phyloP scores from a whole-genome alignment of 495 filamentous ascomycete species.

The Penicillium fimorum region DNA sequence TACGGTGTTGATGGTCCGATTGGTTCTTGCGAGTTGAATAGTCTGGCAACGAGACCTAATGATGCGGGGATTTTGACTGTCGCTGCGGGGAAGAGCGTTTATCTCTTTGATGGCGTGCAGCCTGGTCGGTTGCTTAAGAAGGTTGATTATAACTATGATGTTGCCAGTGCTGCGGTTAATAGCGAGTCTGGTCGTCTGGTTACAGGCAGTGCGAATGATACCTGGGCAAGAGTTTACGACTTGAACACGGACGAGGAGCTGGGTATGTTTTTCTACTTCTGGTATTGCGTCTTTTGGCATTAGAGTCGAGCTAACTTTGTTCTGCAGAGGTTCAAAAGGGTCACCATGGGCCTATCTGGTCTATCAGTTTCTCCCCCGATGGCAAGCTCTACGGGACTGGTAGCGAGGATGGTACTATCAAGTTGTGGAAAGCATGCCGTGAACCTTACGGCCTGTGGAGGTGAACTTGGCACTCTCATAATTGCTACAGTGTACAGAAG shows the following conservation, averaged over 20 bases:
- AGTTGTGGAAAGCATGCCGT: slow-evolving; percentile 76
- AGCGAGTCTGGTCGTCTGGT: slow-evolving; percentile 76
- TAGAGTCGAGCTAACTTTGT: slow-evolving; percentile 25
- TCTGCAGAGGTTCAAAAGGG: slow-evolving; percentile 83
- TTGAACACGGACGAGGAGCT: slow-evolving; percentile 77
- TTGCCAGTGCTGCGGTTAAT: slow-evolving; percentile 87
- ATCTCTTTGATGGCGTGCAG: slow-evolving; percentile 80
- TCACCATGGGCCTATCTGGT: slow-evolving; percentile 97
- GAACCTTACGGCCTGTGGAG: slow-evolving; percentile 70
- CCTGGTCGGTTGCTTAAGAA: slow-evolving; percentile 74
- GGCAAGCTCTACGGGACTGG: slow-evolving; percentile 94
- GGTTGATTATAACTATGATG: slow-evolving; percentile 71
- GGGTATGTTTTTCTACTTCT: slow-evolving; percentile 45
- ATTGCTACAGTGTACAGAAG: slow-evolving; percentile 9
- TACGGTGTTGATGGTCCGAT: slow-evolving; percentile 76
- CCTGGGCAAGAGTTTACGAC: slow-evolving; percentile 91
- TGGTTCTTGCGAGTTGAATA: slow-evolving; percentile 85
- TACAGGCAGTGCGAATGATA: slow-evolving; percentile 80
- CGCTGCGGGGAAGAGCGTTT: slow-evolving; percentile 81
- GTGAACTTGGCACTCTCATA: slow-evolving; percentile 22
- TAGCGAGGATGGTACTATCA: slow-evolving; percentile 96
- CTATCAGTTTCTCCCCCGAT: slow-evolving; percentile 87
- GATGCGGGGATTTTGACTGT: slow-evolving; percentile 50
- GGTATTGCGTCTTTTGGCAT: background rate
- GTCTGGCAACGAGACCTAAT: slow-evolving; percentile 38